Base-by-base conservation (phyloP, 2,329 filamentous ascomycete genomes). In the Sporothrix variecibatus region DNA sequence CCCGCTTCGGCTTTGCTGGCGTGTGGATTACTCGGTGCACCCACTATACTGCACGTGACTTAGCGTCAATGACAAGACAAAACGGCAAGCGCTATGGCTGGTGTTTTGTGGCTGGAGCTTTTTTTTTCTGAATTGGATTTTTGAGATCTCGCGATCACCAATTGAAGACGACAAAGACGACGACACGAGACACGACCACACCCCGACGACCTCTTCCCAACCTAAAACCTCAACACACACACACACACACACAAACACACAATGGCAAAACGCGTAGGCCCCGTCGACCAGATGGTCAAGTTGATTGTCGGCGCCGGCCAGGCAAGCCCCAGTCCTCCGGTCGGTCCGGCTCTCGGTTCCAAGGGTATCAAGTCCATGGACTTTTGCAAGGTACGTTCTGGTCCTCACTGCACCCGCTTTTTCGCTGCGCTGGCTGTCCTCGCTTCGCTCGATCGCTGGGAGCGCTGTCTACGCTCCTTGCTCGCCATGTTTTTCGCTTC, bases 361-460 rank as follows among this genome's bases (percentile, higher is more conserved):
- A 98, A 98, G 87, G 96, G 96, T 87, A 93, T 99, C 76, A 99
- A 99, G 87, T 97, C 93, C 74, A 99, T 99, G 92, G 96, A 99
- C 85, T 99, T 98, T 83, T 98, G 96, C 90, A 98, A 98, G 89
- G 95, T 97, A 15, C 6, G 40, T 58, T 67, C 5, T 34, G 28
- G 12, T 49, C n/a, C 3, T 23, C 31, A 34, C 31, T 46, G 38
- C 20, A 58, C 58, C 20, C 3, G 43, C 7, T 68, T 46, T 64
- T n/a, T n/a, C 74, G 46, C 71, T 62, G 65, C 68, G 12, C 71
- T 73, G 75, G 2, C 53, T 11, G 20, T 49, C 2, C 72, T 69
- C 9, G 43, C 60, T 17, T 1, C 15, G 26, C 7, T 34, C 43
- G n/a, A 34, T 38, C n/a, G n/a, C n/a, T n/a, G n/a, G n/a, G n/a